Conservation (phyloP, 257 asterid species). For the Pogostemon cablin region DNA sequence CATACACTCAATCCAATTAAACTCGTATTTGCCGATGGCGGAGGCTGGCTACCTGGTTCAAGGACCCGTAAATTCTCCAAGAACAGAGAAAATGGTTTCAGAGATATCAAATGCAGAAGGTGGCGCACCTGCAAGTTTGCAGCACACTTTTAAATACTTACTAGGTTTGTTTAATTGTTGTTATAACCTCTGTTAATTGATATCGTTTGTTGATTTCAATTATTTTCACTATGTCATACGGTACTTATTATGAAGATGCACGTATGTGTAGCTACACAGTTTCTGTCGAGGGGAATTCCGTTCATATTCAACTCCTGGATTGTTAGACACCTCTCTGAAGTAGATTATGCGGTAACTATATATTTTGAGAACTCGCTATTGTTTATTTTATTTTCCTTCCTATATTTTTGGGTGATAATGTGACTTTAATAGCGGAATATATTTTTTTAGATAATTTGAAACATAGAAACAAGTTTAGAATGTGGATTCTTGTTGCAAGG, state of each 20-base stretch:
- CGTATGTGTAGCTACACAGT: slow-evolving; percentile 75
- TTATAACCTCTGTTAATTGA: background rate
- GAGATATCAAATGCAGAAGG: slow-evolving; percentile 41
- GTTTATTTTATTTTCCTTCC: background rate
- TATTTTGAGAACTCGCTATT: background rate
- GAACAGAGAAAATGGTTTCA: slow-evolving; percentile 18
- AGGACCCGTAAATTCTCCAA: background rate
- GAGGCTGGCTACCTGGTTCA: background rate
- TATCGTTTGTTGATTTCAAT: background rate
- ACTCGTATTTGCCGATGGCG: background rate
- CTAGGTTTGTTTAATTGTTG: slow-evolving; percentile 54
- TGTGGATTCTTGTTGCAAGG: background rate
- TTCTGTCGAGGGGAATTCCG: slow-evolving; percentile 90
- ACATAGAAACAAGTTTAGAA: background rate
- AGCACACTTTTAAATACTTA: slow-evolving; percentile 77
- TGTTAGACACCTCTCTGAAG: slow-evolving; percentile 75
- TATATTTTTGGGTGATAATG: background rate
- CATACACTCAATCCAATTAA: background rate
- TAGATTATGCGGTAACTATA: slow-evolving; percentile 72
- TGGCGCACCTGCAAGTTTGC: slow-evolving; percentile 57
- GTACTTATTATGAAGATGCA: slow-evolving; percentile 14
- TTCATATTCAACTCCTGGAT: slow-evolving; percentile 95
- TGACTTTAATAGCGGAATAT: background rate
- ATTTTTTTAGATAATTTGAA: background rate
- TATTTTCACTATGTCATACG: background rate